Percentiles rank a stretch among this genome's conserved stretches.
Evolutionary conservation across 352 stramenopile species (phyloP).

Genomic region (Globisporangium recalcitrans): DNA sequence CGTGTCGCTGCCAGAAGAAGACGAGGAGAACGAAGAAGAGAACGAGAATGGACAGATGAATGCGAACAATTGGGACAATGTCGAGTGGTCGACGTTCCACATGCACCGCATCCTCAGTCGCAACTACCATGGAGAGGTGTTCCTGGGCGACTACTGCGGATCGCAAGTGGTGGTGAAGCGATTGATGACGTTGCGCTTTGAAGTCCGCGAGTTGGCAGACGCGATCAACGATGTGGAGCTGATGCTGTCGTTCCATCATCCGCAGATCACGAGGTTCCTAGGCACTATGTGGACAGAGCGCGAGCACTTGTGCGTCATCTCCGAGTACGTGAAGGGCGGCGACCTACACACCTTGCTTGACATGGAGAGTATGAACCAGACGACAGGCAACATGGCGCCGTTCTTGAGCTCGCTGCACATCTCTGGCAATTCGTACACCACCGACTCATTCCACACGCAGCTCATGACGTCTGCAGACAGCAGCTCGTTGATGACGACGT

Average conservation of each 20-base stretch:
- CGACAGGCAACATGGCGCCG: constrained; percentile 4
- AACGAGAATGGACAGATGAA: background rate
- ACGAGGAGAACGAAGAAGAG: constrained; percentile 1
- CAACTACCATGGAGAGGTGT: constrained; percentile 60
- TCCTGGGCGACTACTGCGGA: constrained; percentile 51
- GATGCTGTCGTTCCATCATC: constrained; percentile 48
- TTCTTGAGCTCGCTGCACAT: background rate
- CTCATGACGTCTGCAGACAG: constrained; percentile 15
- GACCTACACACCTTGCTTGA: constrained; percentile 58
- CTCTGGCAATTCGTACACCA: background rate
- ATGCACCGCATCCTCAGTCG: constrained; percentile 24
- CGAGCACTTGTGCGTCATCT: constrained; percentile 63
- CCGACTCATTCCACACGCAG: constrained; percentile 12
- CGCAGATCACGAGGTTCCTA: constrained; percentile 59
- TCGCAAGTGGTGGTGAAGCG: constrained; percentile 64
- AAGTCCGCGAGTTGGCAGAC: constrained; percentile 50
- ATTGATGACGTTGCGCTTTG: constrained; percentile 57
- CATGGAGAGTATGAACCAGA: constrained; percentile 33
- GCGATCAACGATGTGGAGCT: constrained; percentile 74
- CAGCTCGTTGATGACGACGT: constrained; percentile 24
- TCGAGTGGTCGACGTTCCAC: constrained; percentile 38
- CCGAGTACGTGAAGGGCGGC: constrained; percentile 55
- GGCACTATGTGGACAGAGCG: constrained; percentile 66
- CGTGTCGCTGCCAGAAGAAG: background rate
- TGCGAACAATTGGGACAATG: constrained; percentile 11